Conservation (phyloP, 2,329 filamentous ascomycete genomes). For the Xylariaceae sp. region DNA sequence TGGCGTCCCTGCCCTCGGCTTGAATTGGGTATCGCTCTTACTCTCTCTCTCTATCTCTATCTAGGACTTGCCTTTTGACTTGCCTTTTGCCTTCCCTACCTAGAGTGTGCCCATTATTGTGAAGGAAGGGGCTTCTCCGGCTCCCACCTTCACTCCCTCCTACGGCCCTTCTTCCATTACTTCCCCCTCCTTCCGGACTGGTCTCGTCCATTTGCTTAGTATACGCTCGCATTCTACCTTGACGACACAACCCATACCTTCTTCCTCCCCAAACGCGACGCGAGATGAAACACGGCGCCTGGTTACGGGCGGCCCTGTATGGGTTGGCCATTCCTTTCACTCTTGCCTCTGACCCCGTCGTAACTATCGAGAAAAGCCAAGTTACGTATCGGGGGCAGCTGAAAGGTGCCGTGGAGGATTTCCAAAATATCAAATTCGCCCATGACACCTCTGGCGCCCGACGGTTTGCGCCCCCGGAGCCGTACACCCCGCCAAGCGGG, state of each 20-base stretch:
- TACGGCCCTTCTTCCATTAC: no score
- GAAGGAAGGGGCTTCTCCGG: no score
- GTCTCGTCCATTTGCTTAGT: no score
- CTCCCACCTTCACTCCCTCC: no score
- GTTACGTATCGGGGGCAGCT: constrained; percentile 17
- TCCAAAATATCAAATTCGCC: constrained; percentile 27
- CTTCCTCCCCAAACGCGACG: not conserved
- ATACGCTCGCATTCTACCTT: no score
- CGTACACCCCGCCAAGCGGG: constrained; percentile 21
- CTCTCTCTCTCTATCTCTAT: no score
- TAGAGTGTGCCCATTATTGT: no score
- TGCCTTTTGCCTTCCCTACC: no score
- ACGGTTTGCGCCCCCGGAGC: constrained; percentile 27
- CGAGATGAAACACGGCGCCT: not conserved
- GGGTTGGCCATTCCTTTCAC: not conserved
- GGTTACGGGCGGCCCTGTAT: not conserved
- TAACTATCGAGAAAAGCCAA: not conserved
- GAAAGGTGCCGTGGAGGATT: constrained; percentile 23
- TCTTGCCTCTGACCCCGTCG: constrained; percentile 8
- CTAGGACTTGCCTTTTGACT: no score
- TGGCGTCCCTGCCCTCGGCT: no score
- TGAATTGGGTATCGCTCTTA: no score
- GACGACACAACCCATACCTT: not conserved
- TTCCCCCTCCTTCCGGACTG: no score
- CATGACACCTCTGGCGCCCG: constrained; percentile 26